These are phyloP conservation scores for Schwanniomyces yamadae DNA, from an alignment of 805 yeast genomes.

Conservation along the genomic window DNA sequence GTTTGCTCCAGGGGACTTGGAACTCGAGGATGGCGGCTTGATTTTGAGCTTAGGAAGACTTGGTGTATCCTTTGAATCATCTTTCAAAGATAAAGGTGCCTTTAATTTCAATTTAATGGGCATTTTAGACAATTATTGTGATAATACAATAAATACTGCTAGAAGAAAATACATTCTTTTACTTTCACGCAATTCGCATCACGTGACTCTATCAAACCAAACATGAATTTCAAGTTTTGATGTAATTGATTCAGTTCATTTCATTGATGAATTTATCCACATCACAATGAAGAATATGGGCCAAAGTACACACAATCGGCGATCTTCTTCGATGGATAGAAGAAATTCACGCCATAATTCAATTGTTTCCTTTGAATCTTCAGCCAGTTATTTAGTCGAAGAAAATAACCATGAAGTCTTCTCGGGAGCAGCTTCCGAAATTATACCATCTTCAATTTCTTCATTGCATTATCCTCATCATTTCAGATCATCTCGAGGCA, in stretches of 20 bases:
- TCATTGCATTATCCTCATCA: conserved; percentile 73
- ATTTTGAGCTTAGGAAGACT: conserved; percentile 16
- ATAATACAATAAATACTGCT: too few species aligned
- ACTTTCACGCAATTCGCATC: neutral
- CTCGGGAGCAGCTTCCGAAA: conserved; percentile 75
- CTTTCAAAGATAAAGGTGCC: conserved; percentile 11
- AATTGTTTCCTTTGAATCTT: conserved; percentile 31
- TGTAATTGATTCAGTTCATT: neutral
- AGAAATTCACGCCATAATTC: conserved; percentile 26
- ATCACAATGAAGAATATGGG: neutral
- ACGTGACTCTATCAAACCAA: conserved; percentile 1
- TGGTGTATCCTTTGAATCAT: neutral
- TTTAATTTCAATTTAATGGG: conserved; percentile 23
- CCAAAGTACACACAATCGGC: conserved; percentile 12
- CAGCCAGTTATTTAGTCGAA: conserved; percentile 34
- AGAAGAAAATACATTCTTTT: too few species aligned
- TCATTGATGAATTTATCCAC: neutral
- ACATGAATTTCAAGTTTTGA: neutral
- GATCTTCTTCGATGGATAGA: conserved; percentile 24
- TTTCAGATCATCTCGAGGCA: conserved; percentile 28
- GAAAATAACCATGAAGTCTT: conserved; percentile 70
- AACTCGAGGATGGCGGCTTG: conserved; percentile 16
- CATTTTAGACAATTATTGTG: conserved; percentile 8
- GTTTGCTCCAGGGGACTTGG: neutral
- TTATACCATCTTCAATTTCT: conserved; percentile 74